These are phyloP conservation scores for Nannizzia gypsea DNA, from an alignment of 2,329 filamentous ascomycete genomes.

Conservation along the genomic window DNA sequence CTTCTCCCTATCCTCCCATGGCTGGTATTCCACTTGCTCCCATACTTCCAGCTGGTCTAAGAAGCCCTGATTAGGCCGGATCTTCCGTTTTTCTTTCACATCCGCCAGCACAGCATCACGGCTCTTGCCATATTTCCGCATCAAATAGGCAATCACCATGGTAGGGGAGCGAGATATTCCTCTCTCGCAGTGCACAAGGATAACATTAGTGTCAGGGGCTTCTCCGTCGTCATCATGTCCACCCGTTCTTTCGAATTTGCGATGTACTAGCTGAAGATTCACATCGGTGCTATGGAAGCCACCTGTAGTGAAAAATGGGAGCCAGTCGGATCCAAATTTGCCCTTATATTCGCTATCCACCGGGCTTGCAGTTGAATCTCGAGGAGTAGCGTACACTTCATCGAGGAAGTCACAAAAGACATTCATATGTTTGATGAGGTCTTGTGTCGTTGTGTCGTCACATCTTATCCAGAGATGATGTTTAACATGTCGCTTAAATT, in stretches of 20 bases:
- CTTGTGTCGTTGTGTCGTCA: conserved; percentile 21
- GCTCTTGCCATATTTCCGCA: conserved; percentile 18
- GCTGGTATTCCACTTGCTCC: conserved; percentile 19
- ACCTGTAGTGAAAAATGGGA: neutral
- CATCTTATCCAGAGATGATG: conserved; percentile 22
- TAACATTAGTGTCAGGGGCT: conserved; percentile 10
- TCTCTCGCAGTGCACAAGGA: conserved; percentile 21
- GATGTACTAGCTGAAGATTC: neutral
- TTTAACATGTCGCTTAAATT: conserved; percentile 15
- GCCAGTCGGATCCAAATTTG: neutral
- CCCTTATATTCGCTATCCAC: neutral
- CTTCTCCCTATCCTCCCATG: conserved; percentile 20
- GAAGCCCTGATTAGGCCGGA: conserved; percentile 20
- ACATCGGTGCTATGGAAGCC: neutral
- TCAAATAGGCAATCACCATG: conserved; percentile 21
- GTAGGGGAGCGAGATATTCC: conserved; percentile 23
- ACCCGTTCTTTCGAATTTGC: neutral
- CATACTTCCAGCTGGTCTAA: conserved; percentile 20
- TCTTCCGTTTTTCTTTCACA: conserved; percentile 19
- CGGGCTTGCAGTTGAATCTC: neutral
- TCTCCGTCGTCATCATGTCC: neutral
- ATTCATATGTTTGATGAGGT: conserved; percentile 19
- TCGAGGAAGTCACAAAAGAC: conserved; percentile 20
- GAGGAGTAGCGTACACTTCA: conserved; percentile 13
- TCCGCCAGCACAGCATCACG: conserved; percentile 16